Evolutionary conservation across 192 early-diverging fungal genomes (phyloP).

Genomic region (Umbelopsis vinacea): DNA sequence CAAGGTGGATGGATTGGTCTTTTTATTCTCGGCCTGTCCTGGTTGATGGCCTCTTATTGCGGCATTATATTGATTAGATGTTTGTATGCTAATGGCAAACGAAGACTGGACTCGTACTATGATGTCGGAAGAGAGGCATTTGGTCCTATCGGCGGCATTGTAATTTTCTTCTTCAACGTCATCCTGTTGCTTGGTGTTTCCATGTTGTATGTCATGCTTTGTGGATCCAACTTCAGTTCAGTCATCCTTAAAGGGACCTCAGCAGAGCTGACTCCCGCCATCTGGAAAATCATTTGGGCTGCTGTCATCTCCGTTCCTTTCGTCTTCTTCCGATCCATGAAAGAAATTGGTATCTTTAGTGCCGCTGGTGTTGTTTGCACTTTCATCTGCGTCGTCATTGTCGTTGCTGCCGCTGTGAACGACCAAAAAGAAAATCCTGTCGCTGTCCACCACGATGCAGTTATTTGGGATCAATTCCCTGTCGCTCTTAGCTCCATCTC

Average conservation of each 20-base stretch:
- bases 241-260: constrained; percentile 52
- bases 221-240: constrained; percentile 69
- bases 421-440: constrained; percentile 40
- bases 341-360: constrained; percentile 79
- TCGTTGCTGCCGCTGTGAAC: constrained; percentile 62
- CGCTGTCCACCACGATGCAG: constrained; percentile 46
- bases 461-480: constrained; percentile 74
- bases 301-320: constrained; percentile 71
- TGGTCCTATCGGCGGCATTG: constrained; percentile 64
- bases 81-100: constrained; percentile 70
- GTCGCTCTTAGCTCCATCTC: constrained; percentile 78
- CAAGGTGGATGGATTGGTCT: constrained; percentile 80
- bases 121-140: constrained; percentile 76
- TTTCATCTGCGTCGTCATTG: constrained; percentile 70
- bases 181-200: constrained; percentile 72
- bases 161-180: constrained; percentile 68
- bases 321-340: constrained; percentile 74
- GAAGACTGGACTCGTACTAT: constrained; percentile 61
- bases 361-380: constrained; percentile 78
- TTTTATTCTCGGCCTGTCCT: constrained; percentile 70
- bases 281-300: constrained; percentile 70
- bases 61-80: constrained; percentile 75
- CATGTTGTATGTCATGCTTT: constrained; percentile 73
- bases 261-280: constrained; percentile 46
- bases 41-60: constrained; percentile 70